Evolutionary conservation across 2,329 filamentous ascomycete genomes (phyloP), one percentile per base, ranked within the genome.

Genomic region (Exophiala sp.): DNA sequence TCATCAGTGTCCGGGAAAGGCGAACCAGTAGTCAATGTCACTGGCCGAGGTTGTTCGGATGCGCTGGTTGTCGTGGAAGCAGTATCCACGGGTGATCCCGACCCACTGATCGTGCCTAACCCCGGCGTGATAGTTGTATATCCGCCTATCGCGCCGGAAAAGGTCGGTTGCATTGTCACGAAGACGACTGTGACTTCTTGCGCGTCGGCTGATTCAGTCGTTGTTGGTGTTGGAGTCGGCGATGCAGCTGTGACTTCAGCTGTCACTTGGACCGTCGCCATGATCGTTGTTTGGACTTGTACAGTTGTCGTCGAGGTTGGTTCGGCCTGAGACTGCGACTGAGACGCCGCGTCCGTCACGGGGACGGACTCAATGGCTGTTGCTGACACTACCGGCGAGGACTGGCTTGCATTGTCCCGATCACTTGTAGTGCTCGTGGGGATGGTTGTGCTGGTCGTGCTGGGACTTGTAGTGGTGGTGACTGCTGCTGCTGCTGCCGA

Each of bases 151-250:
- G 70, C 68, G 21, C 77, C 79, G 11, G 70, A 66, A 58, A 80
- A 82, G 20, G 79, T 81, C 45, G 75, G 70, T 12, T 72, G 64
- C 20, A 75, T 69, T 0, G 80, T 82, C 41, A 80, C 72, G 63
- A 81, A 78, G 38, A 82, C 71, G 33, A 78, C 47, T 36, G 47
- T 21, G 7, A 41, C 47, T 18, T 5, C 12, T 7, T 18, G 16
- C 24, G 35, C 5, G 39, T 33, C 14, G 44, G 24, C 32, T 12
- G 47, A 50, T 24, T 40, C 11, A 45, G 47, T 50, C 18, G 47
- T 10, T 21, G 39, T 29, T 39, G 41, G 18, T 5, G 39, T 29
- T 11, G 44, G 18, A 3, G 29, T 45, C 18, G 47, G 35, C 32
- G 43, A 21, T 5, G 44, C 14, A 36, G 47, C 47, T 10, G 50